Conservation (phyloP, 75 land plant genomes). For the Pinus tabuliformis region DNA sequence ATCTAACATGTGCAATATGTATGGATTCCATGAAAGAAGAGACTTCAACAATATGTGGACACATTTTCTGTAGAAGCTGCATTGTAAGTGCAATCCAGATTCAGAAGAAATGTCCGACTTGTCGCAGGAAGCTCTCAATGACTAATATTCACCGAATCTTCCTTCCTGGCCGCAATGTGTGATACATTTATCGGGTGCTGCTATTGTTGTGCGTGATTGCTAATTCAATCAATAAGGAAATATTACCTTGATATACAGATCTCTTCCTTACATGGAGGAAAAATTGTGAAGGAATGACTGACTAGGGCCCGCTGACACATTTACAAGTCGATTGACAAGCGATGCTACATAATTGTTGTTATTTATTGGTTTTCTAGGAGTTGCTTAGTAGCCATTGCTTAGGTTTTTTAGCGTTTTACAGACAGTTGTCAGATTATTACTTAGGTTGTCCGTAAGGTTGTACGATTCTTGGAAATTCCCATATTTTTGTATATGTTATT, state of each 20-base stretch:
- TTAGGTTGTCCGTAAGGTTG: background rate
- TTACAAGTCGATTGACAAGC: background rate
- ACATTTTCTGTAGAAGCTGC: constrained; percentile 67
- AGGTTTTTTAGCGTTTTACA: background rate
- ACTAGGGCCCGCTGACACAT: background rate
- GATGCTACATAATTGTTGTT: background rate
- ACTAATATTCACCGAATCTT: constrained; percentile 55
- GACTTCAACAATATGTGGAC: constrained; percentile 75
- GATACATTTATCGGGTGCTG: background rate
- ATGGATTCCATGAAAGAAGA: constrained; percentile 54
- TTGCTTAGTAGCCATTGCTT: background rate
- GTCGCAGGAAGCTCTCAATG: constrained; percentile 41
- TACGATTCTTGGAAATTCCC: too few species aligned
- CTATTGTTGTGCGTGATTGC: background rate
- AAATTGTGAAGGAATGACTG: background rate
- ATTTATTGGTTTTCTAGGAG: background rate
- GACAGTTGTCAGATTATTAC: background rate
- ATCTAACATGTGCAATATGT: constrained; percentile 69
- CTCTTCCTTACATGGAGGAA: background rate
- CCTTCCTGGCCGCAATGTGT: constrained; percentile 21
- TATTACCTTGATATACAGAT: background rate
- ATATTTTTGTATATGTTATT: too few species aligned
- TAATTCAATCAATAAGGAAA: background rate
- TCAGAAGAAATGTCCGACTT: constrained; percentile 76
- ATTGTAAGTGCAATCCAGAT: constrained; percentile 45